Conservation (phyloP, 2,329 filamentous ascomycete species). For the Uncinocarpus reesii region DNA sequence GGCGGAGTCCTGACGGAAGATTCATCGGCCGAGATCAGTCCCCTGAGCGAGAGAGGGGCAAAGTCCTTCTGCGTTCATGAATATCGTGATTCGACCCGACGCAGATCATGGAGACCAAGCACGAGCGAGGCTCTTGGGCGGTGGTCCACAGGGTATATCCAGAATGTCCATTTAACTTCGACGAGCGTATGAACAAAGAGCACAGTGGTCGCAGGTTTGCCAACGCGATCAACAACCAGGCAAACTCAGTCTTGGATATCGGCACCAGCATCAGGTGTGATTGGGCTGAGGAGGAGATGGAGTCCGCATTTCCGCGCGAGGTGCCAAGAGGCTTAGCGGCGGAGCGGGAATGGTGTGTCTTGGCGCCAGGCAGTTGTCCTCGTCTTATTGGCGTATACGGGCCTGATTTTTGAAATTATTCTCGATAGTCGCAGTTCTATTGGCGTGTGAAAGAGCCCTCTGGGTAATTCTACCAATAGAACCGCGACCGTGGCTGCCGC, state of each 20-base stretch:
- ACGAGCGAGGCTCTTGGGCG: neutral
- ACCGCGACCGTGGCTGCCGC: no score
- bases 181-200: neutral
- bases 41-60: no score
- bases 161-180: neutral
- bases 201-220: neutral
- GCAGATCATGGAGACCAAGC: neutral
- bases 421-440: no score
- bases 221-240: neutral
- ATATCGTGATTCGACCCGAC: neutral
- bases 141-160: neutral
- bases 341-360: neutral
- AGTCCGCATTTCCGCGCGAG: neutral
- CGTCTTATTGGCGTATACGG: no score
- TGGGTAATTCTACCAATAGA: no score
- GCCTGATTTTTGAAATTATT: no score
- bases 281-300: neutral
- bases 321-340: constrained; percentile 2
- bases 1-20: neutral
- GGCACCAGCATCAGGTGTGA: neutral
- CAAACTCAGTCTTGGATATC: neutral
- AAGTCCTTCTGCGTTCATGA: neutral
- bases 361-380: neutral
- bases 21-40: neutral
- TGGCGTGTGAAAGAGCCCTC: no score